These are phyloP conservation scores for Cichorium intybus DNA, from an alignment of 140 eudicot species.

Conservation along the genomic window DNA sequence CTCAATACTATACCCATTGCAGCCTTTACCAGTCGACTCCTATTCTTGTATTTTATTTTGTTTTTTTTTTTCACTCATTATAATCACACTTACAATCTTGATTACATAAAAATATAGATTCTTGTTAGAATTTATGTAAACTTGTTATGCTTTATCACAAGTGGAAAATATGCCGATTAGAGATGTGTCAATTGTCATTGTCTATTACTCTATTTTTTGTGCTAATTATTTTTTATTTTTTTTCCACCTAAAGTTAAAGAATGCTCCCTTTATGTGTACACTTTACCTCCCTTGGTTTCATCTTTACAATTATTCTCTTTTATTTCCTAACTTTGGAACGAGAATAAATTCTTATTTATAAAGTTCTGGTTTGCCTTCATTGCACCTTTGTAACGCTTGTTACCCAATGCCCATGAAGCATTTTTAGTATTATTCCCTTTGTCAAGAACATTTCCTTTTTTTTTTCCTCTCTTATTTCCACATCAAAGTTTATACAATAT, in stretches of 20 bases:
- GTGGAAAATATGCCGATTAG: conserved; percentile 26
- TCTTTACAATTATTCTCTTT: conserved; percentile 29
- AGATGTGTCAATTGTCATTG: too few relatives aligned
- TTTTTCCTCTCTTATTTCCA: neutral
- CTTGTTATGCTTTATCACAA: conserved; percentile 13
- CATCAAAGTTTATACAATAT: neutral
- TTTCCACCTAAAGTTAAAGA: neutral
- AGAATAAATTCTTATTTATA: conserved; percentile 19
- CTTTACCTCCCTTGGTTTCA: conserved; percentile 15
- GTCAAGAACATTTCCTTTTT: conserved; percentile 25
- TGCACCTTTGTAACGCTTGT: conserved; percentile 25
- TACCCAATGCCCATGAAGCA: conserved; percentile 33
- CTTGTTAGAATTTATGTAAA: conserved; percentile 8
- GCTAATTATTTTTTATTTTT: neutral
- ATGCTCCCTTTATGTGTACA: conserved; percentile 9
- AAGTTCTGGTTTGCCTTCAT: conserved; percentile 23
- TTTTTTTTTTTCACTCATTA: neutral
- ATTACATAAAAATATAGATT: neutral
- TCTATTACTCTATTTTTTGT: too few relatives aligned
- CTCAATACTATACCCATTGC: conserved; percentile 59
- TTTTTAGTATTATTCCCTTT: conserved; percentile 27
- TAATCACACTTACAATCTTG: neutral
- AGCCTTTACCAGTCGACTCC: conserved; percentile 62
- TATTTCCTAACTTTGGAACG: conserved; percentile 10
- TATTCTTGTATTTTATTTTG: conserved; percentile 15